Base-by-base conservation (phyloP, 2,329 filamentous ascomycete species). In the Camillea tinctor region DNA sequence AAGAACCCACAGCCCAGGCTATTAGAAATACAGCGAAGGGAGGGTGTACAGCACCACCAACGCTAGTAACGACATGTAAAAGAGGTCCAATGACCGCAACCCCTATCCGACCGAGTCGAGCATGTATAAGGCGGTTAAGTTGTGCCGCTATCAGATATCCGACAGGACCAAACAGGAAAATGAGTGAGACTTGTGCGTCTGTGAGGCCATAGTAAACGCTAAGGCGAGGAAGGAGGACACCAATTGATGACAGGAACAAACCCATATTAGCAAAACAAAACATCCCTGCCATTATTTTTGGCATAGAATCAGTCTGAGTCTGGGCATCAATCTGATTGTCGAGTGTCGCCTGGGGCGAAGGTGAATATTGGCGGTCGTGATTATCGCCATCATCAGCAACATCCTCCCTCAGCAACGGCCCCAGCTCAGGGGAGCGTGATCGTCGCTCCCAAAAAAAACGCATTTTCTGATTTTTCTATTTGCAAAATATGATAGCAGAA, bases 61-160 rank as follows among this genome's bases (percentile, higher is more conserved):
- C 54, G 1, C 72, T 70, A 15, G 72, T 69, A 1, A 73, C 6
- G 9, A 79, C 58, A 40, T 79, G 77, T 44, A 76, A 68, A 0
- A 74, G 17, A 0, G 78, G 77, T 0, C 74, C 78, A 3, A 76
- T 49, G 19, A 74, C n/a, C 1, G 79, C 78, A 30, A 81, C 74
- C 0, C 74, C 74, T 21, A 78, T 71, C 63, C 79, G 78, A 2
- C 80, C 80, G 7, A 76, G 71, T 1, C 67, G 69, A 15, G 67
- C 51, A 60, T 82, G 80, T 2, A 81, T 61, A 8, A 63, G 59
- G 44, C 73, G 67, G 64, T 78, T 80, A 20, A 73, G 68, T 26
- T 74, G 70, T 0, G 79, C 78, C 0, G 77, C 76, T 1, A 72
- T 11, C 5, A 80, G 67, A 61, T 82, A 82, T n/a, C 80, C 80